Base-by-base conservation (phyloP, 2,329 filamentous ascomycete genomes). In the Colletotrichum gloeosporioides region DNA sequence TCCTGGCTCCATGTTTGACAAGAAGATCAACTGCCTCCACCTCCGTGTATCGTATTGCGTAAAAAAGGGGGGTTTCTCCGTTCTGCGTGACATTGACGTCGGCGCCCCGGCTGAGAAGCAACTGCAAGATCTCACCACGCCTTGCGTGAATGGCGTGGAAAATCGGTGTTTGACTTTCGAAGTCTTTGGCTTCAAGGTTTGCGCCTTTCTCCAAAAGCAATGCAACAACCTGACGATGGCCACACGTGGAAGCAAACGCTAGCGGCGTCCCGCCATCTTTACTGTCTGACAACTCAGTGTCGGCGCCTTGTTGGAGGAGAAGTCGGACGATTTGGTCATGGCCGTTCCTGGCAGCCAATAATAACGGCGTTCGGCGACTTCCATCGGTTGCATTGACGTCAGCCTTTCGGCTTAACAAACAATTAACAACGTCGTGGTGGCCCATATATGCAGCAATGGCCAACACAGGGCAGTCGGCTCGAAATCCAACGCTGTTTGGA, bases 401-500 rank as follows among this genome's bases (percentile, higher is more conserved):
- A 7, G 34, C 34, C 2, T 36, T 36, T 16, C 34, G 13, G 13
- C 34, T 36, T 16, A 36, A 1, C 13, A 36, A 15, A 5, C 2
- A 4, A 6, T 29, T 29, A 2, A 16, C 34, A 15, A 16, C 13
- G 9, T 6, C 9, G 9, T n/a, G 10, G 9, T 44, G 39, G 1
- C 39, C 39, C 39, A 44, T 44, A 6, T 12, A 6, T 0, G 39
- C 39, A n/a, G 39, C 39, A 4, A 44, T n/a, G 4, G 18, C 39
- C 9, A 44, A 44, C 0, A n/a, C 18, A 6, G 39, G 39, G 18
- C 39, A 44, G 18, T n/a, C 39, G 18, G 9, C 8, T 44, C 39
- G 8, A 6, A n/a, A 18, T 10, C 4, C 39, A 3, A 18, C 8
- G 0, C 0, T 10, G 8, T 9, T n/a, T 2, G 8, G 8, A 1